phyloP scores from a whole-genome alignment of 768 basidiomycete species.

The Suillus ampliporus region DNA sequence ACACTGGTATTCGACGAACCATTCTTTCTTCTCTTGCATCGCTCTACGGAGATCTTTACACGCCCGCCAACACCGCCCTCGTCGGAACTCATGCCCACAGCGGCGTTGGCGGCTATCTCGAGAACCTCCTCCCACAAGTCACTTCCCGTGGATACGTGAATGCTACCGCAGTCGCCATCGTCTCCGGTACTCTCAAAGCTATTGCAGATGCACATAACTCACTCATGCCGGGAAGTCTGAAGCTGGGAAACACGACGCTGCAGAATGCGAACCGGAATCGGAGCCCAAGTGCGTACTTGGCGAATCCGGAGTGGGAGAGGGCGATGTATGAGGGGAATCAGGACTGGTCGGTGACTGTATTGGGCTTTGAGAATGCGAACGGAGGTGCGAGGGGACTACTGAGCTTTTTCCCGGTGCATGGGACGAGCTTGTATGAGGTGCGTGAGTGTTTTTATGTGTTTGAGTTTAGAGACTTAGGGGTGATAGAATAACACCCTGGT shows the following conservation, averaged over 20 bases:
- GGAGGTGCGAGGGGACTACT: constrained; percentile 70
- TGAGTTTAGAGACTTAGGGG: neutral
- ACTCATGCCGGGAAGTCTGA: constrained; percentile 62
- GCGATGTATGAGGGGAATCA: constrained; percentile 71
- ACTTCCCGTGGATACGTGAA: constrained; percentile 77
- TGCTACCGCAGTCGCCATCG: constrained; percentile 74
- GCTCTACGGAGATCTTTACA: constrained; percentile 68
- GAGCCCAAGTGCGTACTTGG: constrained; percentile 76
- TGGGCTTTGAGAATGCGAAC: constrained; percentile 64
- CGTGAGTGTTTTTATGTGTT: neutral
- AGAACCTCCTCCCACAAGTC: constrained; percentile 78
- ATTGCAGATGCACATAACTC: constrained; percentile 70
- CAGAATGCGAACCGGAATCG: constrained; percentile 75
- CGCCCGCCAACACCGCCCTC: constrained; percentile 73
- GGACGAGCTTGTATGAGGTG: constrained; percentile 80
- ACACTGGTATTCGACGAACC: constrained; percentile 73
- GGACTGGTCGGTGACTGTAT: constrained; percentile 74
- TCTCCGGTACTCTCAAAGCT: constrained; percentile 70
- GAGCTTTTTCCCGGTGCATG: constrained; percentile 81
- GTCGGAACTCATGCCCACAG: constrained; percentile 77
- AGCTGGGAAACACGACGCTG: constrained; percentile 72
- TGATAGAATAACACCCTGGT: constrained; percentile 81
- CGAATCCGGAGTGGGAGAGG: constrained; percentile 74
- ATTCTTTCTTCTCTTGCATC: constrained; percentile 63
- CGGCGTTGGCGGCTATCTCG: constrained; percentile 80